These are phyloP conservation scores for Tetrapisispora iriomotensis DNA, from an alignment of 805 yeast genomes.

Conservation along the genomic window DNA sequence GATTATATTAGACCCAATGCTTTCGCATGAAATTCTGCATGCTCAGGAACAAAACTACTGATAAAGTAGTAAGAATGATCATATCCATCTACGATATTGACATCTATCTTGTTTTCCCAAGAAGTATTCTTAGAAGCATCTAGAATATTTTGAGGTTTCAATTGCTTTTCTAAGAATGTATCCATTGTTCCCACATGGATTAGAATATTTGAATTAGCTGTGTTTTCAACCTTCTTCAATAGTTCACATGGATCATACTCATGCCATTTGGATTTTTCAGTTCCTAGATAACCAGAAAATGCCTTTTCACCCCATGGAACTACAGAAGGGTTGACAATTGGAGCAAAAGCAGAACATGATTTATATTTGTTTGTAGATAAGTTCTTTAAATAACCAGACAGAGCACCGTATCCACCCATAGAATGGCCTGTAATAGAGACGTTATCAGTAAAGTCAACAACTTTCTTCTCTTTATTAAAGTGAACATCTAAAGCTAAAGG, in stretches of 20 bases:
- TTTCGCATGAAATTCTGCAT: constrained; percentile 81
- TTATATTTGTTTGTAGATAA: constrained; percentile 51
- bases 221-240: constrained; percentile 37
- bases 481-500: constrained; percentile 38
- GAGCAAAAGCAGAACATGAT: constrained; percentile 84
- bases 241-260: constrained; percentile 80
- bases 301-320: constrained; percentile 87
- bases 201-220: constrained; percentile 51
- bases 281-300: constrained; percentile 69
- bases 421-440: constrained; percentile 90
- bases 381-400: constrained; percentile 55
- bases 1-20: constrained; percentile 31
- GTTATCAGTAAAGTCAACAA: constrained; percentile 49
- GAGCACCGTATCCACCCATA: constrained; percentile 96
- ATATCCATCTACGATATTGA: constrained; percentile 65
- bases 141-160: constrained; percentile 65
- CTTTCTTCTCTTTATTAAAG: constrained; percentile 28
- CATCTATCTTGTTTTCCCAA: constrained; percentile 50
- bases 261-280: constrained; percentile 43
- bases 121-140: constrained; percentile 45
- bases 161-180: constrained; percentile 56
- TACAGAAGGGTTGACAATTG: constrained; percentile 69
- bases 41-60: constrained; percentile 68
- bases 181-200: constrained; percentile 80
- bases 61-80: constrained; percentile 90